These are phyloP conservation scores for Neofusicoccum kwambonambiense DNA, from an alignment of 2,329 filamentous ascomycete genomes.

Conservation along the genomic window DNA sequence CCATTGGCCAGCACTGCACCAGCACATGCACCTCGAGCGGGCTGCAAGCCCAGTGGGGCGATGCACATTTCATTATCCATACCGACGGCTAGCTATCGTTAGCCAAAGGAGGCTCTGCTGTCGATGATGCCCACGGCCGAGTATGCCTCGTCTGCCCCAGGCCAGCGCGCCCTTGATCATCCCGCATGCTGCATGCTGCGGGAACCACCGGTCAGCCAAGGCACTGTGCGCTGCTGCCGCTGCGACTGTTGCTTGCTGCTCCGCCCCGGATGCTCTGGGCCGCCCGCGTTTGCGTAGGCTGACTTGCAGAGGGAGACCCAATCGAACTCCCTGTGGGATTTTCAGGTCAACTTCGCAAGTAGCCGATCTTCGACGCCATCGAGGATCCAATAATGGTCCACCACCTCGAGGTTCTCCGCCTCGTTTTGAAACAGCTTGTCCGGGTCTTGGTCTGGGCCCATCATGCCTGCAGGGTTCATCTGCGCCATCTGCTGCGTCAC, in stretches of 20 bases:
- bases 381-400: constrained; percentile 89
- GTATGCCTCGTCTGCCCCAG: constrained; percentile 10
- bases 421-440: constrained; percentile 93
- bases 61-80: constrained; percentile 16
- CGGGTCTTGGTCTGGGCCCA: constrained; percentile 88
- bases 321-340: not conserved
- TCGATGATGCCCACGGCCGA: not conserved
- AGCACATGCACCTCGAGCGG: constrained; percentile 6
- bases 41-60: constrained; percentile 12
- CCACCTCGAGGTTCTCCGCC: constrained; percentile 91
- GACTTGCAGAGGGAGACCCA: constrained; percentile 1
- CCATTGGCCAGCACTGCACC: constrained; percentile 11
- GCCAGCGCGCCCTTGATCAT: not conserved
- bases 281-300: constrained; percentile 3
- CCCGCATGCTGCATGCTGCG: constrained; percentile 11
- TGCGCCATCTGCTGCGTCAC: constrained; percentile 81
- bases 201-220: constrained; percentile 3
- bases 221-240: not conserved
- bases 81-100: constrained; percentile 12
- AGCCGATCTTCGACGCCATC: constrained; percentile 85
- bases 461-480: constrained; percentile 76
- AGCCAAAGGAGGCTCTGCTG: constrained; percentile 14
- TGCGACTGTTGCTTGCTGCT: not conserved
- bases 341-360: constrained; percentile 48
- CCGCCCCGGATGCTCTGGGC: not conserved